Conservation (phyloP, 1,284 basidiomycete genomes). For the Irpex sp. region DNA sequence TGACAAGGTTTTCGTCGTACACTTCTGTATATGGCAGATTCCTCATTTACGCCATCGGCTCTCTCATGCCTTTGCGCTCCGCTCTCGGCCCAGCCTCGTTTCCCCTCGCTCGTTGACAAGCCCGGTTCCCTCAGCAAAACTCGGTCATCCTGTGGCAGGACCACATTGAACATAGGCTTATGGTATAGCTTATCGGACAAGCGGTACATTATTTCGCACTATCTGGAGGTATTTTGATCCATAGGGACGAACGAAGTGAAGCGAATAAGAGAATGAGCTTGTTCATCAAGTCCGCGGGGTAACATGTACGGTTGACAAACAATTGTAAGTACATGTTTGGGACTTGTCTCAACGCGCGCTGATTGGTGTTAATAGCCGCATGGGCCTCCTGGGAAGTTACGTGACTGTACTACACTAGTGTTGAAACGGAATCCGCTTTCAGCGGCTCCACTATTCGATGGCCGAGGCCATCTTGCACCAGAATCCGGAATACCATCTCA, state of each 20-base stretch:
- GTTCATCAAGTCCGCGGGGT: background rate
- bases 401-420: background rate
- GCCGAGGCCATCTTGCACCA: no score
- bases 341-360: background rate
- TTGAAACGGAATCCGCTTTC: no score
- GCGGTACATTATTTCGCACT: background rate
- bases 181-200: background rate
- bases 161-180: background rate
- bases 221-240: background rate
- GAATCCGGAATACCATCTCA: no score
- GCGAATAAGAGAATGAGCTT: background rate
- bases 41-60: background rate
- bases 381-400: background rate
- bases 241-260: background rate
- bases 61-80: background rate
- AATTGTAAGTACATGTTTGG: background rate
- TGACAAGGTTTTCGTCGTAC: no score
- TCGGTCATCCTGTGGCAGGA: background rate
- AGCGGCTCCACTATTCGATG: no score
- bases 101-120: no score
- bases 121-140: no score
- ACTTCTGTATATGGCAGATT: background rate
- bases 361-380: background rate
- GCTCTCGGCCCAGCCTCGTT: background rate
- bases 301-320: background rate